A percentile compares a stretch with the other conserved stretches of the same genome.
Conservation (phyloP, 805 yeast genomes). For the Myxozyma geophila region DNA sequence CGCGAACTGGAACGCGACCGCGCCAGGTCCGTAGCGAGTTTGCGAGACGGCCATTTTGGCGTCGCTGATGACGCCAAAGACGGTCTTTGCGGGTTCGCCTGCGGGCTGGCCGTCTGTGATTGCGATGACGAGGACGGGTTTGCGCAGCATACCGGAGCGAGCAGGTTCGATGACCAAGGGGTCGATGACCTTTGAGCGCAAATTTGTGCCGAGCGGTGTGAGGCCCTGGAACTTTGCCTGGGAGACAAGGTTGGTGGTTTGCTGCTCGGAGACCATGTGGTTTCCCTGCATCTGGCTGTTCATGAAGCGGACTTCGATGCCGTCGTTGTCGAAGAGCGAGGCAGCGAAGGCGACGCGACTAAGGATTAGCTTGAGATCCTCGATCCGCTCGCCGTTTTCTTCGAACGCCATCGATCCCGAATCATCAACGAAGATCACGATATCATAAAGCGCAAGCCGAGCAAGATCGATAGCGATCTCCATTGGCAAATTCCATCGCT, state of each 20-base stretch:
- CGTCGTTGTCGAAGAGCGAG: constrained; percentile 42
- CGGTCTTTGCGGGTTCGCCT: constrained; percentile 39
- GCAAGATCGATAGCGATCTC: constrained; percentile 42
- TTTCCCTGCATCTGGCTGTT: constrained; percentile 40
- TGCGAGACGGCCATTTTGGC: constrained; percentile 38
- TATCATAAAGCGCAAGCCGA: constrained; percentile 43
- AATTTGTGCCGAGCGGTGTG: constrained; percentile 42
- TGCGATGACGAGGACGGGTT: constrained; percentile 43
- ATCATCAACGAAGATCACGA: constrained; percentile 43
- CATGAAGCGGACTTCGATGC: constrained; percentile 44
- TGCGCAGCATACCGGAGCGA: constrained; percentile 35
- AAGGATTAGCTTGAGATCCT: constrained; percentile 42
- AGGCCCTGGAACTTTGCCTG: constrained; percentile 40
- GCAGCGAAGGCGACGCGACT: constrained; percentile 41
- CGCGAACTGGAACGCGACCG: constrained; percentile 44
- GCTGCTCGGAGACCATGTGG: constrained; percentile 38
- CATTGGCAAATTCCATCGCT: constrained; percentile 41
- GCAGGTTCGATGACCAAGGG: constrained; percentile 41
- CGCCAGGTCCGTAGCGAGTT: constrained; percentile 41
- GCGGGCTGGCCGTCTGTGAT: constrained; percentile 46
- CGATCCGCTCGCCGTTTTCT: constrained; percentile 44
- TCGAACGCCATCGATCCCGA: constrained; percentile 46
- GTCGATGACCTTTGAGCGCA: constrained; percentile 40
- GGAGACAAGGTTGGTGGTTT: constrained; percentile 36
- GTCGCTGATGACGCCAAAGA: constrained; percentile 38